Evolutionary conservation across 148 eudicot genomes (phyloP), one percentile per base, ranked within the genome.

Genomic region (Amaranthus hypochondriacus): DNA sequence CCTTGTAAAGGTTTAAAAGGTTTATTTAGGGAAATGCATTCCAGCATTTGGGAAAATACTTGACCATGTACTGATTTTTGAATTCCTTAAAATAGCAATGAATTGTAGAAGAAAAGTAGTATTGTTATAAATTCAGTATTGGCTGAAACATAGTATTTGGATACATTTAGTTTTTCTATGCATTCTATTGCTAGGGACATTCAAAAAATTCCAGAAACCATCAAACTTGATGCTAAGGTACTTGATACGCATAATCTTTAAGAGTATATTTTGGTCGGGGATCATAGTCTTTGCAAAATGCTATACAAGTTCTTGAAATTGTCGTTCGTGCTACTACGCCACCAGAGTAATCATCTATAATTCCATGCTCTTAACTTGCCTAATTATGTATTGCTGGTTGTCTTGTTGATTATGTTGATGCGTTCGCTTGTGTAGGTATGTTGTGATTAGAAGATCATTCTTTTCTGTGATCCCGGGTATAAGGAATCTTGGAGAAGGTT

Each of bases 301-400:
- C 86, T 3, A 78, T 95, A 2, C 99, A 95, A 72, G 87, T 74
- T 28, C 91, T 92, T 52, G 99, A 95, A 75, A 89, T 95, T 21
- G 96, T 87, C 14, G 75, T 95, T 1, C 72, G 93, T 47, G 81
- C 87, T 15, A 80, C 82, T 0, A 82, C 77, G 57, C 62, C 77
- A 9, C 50, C 62, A 48, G 73, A 79, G 82, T 82, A 79, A 51
- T 39, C 39, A 15, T 8, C 2, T 18, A 9, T 48, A 1, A 4
- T 9, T 50, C 10, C 1, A 49, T 14, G 12, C 6, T 6, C 11
- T 52, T 54, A 42, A 2, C n/a, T 4, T 42, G 13, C 10, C 42
- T 50, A 4, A n/a, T 2, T 7, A 52, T 48, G 4, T 73, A 49
- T 43, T 53, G 51, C 42, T 49, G n/a, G 5, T 55, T 28, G 68